These are phyloP conservation scores for Vararia minispora DNA, from an alignment of 768 basidiomycete species.

Conservation along the genomic window DNA sequence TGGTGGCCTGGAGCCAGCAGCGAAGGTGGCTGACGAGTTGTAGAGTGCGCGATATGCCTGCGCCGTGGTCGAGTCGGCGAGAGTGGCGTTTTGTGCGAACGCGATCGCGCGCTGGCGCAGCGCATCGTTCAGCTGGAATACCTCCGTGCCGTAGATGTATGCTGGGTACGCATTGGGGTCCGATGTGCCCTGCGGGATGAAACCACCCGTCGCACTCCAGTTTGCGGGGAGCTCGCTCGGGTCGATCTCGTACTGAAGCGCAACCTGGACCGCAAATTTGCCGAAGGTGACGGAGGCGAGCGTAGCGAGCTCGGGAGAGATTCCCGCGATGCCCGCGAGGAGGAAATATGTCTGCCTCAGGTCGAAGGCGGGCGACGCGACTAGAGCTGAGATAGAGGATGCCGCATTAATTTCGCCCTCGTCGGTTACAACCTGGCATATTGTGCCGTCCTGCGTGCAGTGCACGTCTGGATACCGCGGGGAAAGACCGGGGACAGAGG, in stretches of 20 bases:
- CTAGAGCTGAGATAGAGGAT: slow-evolving; percentile 22
- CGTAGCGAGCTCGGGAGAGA: slow-evolving; percentile 28
- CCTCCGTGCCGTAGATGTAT: slow-evolving; percentile 31
- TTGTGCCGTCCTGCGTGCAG: slow-evolving; percentile 22
- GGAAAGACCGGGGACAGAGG: slow-evolving; percentile 27
- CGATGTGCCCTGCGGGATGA: slow-evolving; percentile 22
- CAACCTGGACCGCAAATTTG: slow-evolving; percentile 27
- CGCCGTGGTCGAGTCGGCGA: slow-evolving; percentile 24
- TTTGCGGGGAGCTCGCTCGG: slow-evolving; percentile 27
- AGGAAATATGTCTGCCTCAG: slow-evolving; percentile 30
- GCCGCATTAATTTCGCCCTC: slow-evolving; percentile 34
- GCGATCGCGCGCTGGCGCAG: slow-evolving; percentile 22
- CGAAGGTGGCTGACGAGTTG: no score
- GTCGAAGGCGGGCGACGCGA: slow-evolving; percentile 24
- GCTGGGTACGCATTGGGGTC: slow-evolving; percentile 19
- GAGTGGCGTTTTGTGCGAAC: slow-evolving; percentile 19
- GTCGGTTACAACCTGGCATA: slow-evolving; percentile 28
- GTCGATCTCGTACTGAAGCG: slow-evolving; percentile 30
- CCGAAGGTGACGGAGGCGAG: slow-evolving; percentile 27
- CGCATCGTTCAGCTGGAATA: slow-evolving; percentile 34
- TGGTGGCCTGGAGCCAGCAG: no score
- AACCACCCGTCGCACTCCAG: slow-evolving; percentile 28
- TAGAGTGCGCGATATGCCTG: slow-evolving; percentile 23
- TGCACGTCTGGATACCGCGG: slow-evolving; percentile 26
- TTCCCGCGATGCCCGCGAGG: slow-evolving; percentile 29